Evolutionary conservation across 306 rosid genomes (phyloP), one percentile per base, ranked within the genome.

Genomic region (Pyrus bretschneideri): DNA sequence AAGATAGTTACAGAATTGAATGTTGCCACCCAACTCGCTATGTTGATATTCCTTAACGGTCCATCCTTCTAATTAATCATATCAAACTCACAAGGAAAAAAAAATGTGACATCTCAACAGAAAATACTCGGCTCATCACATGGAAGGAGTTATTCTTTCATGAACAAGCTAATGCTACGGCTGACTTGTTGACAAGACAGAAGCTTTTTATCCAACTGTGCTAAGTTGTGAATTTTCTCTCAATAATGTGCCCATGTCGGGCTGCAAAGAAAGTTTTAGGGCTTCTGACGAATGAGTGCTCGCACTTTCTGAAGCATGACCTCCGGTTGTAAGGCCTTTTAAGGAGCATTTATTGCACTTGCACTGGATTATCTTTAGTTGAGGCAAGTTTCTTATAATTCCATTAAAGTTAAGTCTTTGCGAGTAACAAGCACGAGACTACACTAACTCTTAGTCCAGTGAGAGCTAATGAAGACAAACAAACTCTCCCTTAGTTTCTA

Each of bases 1-100:
- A 69, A 78, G 87, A 79, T 81, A 49, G 86, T 40, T 81, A 78
- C 82, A 70, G 80, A 83, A 81, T 86, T 86, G 61, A 86, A 83
- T 83, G 80, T 80, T 49, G 30, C 83, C 67, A 81, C 86, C 85
- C 82, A 83, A 81, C 87, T 81, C 83, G 73, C n/a, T 72, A 30
- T 72, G 74, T 38, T 54, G 57, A 80, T 70, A 74, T 74, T 80
- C 83, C 71, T 59, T 68, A 22, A 15, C 17, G 31, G 25, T 15
- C 72, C 58, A 79, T 66, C 63, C 15, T 40, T 29, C 2, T 30
- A 55, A 42, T 72, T 13, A 25, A 70, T 60, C 30, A 10, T 57
- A 30, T 73, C 33, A 8, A 51, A 51, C 17, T 51, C 55, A 15
- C 9, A 17, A 51, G 21, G 21, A 6, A 15, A 51, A 51, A 15